Evolutionary conservation across 2,329 filamentous ascomycete species (phyloP).

Genomic region (Mariannaea sp.): DNA sequence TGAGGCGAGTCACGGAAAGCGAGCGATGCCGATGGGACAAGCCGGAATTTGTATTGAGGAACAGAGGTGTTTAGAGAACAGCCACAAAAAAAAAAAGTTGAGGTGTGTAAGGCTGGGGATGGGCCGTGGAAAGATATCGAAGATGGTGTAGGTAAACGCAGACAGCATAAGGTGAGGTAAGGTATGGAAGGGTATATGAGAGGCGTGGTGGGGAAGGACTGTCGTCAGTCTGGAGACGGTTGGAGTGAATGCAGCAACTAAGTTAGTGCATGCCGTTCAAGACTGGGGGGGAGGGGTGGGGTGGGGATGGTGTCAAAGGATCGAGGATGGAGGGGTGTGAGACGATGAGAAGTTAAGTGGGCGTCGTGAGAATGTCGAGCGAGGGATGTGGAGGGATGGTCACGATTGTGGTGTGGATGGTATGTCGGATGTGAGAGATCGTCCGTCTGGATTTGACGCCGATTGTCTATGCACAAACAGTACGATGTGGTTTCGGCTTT

Average conservation of each 20-base stretch:
- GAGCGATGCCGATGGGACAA: slow-evolving; percentile 10
- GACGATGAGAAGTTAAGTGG: slow-evolving; percentile 14
- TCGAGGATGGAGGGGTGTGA: slow-evolving; percentile 33
- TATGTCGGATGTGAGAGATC: slow-evolving; percentile 5
- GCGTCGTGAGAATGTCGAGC: slow-evolving; percentile 28
- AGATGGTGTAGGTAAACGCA: slow-evolving; percentile 19
- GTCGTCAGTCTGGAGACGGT: slow-evolving; percentile 21
- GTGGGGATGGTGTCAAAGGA: slow-evolving; percentile 38
- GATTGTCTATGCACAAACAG: slow-evolving; percentile 4
- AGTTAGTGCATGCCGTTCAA: slow-evolving; percentile 25
- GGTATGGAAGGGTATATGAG: slow-evolving; percentile 18
- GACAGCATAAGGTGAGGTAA: slow-evolving; percentile 16
- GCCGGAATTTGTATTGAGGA: slow-evolving; percentile 8
- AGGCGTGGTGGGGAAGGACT: slow-evolving; percentile 15
- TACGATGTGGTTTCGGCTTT: neutral
- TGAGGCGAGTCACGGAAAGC: slow-evolving; percentile 6
- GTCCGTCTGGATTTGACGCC: slow-evolving; percentile 9
- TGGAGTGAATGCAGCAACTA: slow-evolving; percentile 7
- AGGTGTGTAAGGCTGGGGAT: slow-evolving; percentile 14
- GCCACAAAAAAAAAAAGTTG: slow-evolving; percentile 13
- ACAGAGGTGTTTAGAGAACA: slow-evolving; percentile 5
- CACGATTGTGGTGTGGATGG: slow-evolving; percentile 11
- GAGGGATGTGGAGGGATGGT: slow-evolving; percentile 27
- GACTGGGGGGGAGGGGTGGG: slow-evolving; percentile 31
- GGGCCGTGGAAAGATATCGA: slow-evolving; percentile 13